Evolutionary conservation across 495 filamentous ascomycete species (phyloP).

Genomic region (Xanthoparmelia taractica): DNA sequence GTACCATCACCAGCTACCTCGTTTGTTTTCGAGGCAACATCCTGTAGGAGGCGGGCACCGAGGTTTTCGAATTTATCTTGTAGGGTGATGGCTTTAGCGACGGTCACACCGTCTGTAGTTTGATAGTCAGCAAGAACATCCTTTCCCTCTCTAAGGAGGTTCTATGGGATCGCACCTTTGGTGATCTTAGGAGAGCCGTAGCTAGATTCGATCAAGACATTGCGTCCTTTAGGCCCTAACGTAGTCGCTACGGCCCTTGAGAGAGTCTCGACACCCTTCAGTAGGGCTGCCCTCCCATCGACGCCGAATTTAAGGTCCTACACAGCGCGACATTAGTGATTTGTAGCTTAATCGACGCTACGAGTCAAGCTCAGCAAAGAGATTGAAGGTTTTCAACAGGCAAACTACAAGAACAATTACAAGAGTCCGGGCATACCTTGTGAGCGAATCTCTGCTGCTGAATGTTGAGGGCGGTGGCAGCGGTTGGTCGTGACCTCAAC

Average conservation of each 20-base stretch:
- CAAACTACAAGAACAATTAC: background rate
- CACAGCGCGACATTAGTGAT: background rate
- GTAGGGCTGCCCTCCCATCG: constrained; percentile 78
- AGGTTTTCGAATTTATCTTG: constrained; percentile 99
- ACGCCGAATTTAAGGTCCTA: constrained; percentile 98
- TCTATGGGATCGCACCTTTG: constrained; percentile 62
- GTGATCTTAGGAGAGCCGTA: constrained; percentile 99
- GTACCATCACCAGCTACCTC: constrained; percentile 98
- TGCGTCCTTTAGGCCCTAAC: constrained; percentile 93
- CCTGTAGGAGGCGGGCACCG: constrained; percentile 89
- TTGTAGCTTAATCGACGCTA: background rate
- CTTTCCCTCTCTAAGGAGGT: background rate
- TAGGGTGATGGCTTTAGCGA: constrained; percentile 82
- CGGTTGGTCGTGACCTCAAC: constrained; percentile 26
- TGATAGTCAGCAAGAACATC: constrained; percentile 28
- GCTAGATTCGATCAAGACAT: constrained; percentile 94
- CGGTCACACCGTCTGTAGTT: constrained; percentile 78
- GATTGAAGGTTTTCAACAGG: background rate
- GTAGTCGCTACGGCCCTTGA: constrained; percentile 95
- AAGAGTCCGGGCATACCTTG: constrained; percentile 60
- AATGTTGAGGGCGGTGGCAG: constrained; percentile 49
- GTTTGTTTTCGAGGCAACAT: constrained; percentile 98
- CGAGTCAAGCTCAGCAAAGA: background rate
- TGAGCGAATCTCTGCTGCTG: constrained; percentile 89
- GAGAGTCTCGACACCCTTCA: constrained; percentile 92